phyloP scores from a whole-genome alignment of 352 stramenopile genomes.

The Halophytophthora batemanensis region DNA sequence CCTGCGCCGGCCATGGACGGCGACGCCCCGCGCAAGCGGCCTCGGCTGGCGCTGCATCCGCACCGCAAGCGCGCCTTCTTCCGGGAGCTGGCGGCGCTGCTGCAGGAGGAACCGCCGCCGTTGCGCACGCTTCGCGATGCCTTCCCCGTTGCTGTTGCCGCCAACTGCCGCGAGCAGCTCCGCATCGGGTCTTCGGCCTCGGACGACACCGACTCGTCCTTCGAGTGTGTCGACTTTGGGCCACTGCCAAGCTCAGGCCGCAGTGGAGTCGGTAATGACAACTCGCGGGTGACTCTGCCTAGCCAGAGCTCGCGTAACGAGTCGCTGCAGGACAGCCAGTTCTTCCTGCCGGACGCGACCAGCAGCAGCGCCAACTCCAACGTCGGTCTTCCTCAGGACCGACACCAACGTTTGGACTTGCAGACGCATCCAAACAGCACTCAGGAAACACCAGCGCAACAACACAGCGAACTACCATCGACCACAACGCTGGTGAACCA shows the following conservation, averaged over 20 bases:
- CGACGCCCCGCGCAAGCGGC: neutral
- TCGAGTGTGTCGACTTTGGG: constrained; percentile 46
- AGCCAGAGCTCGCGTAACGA: constrained; percentile 45
- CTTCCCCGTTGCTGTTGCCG: constrained; percentile 26
- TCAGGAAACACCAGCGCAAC: constrained; percentile 11
- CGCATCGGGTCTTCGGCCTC: constrained; percentile 6
- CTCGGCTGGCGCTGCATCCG: constrained; percentile 38
- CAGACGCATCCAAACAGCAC: constrained; percentile 16
- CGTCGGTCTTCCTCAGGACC: constrained; percentile 5
- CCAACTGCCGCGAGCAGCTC: neutral
- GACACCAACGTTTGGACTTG: constrained; percentile 11
- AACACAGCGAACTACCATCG: constrained; percentile 10
- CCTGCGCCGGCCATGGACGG: too few relatives aligned
- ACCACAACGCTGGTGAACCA: constrained; percentile 37
- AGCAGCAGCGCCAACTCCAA: constrained; percentile 2
- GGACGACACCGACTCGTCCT: constrained; percentile 29
- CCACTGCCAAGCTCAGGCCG: constrained; percentile 6
- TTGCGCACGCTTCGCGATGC: constrained; percentile 32
- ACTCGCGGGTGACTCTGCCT: too few relatives aligned
- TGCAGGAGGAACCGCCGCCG: constrained; percentile 34
- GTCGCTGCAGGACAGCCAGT: constrained; percentile 54
- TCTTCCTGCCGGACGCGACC: constrained; percentile 33
- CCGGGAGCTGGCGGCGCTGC: constrained; percentile 44
- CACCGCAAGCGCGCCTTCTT: constrained; percentile 84
- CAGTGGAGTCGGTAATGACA: constrained; percentile 12